Base-by-base conservation (phyloP, 2,329 filamentous ascomycete genomes). In the Ceratocystis diversiconidia region DNA sequence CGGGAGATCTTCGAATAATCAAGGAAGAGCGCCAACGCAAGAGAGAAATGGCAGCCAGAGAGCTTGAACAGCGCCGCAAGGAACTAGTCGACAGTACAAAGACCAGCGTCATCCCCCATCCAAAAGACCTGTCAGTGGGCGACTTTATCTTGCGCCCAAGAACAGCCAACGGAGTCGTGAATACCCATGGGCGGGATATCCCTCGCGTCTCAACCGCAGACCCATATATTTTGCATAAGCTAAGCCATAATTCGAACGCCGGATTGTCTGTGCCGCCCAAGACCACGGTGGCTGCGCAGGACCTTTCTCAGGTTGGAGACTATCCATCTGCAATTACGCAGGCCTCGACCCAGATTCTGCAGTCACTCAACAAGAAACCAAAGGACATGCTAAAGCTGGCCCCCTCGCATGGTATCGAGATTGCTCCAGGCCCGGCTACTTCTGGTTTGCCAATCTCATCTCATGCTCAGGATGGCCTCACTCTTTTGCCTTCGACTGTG, bases 1-100 rank as follows among this genome's bases (percentile, higher is more conserved):
- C 76, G 17, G 82, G 82, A 2, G 83, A 86, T 67, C 72, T 85
- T 66, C 79, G 76, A 67, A 73, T 77, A 66, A 79, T 81, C 70
- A 85, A 79, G 70, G 80, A 84, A 43, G 85, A 88, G 68, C 78
- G 83, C 60, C 82, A 84, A 67, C 76, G 81, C 61, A 88, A 86
- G 75, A 89, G 87, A 75, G 88, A 90, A 69, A 79, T 85, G 61
- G 88, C 88, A 8, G 90, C 91, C 6, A 85, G 88, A 61, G 92
- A 96, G 74, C 82, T 97, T 0, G 92, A 96, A 74, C 89, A 94
- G 71, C 85, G 92, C 32, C 86, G 92, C 66, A 84, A 89, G 72
- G 96, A 92, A 15, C 79, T 95, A 30, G 90, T 89, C 22, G 83
- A 89, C 65, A 83, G 90, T 62, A 88, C 90, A 2, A 89, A 88